Evolutionary conservation across 2,329 filamentous ascomycete genomes (phyloP), one percentile per base, ranked within the genome.

Genomic region (Alternaria burnsii): DNA sequence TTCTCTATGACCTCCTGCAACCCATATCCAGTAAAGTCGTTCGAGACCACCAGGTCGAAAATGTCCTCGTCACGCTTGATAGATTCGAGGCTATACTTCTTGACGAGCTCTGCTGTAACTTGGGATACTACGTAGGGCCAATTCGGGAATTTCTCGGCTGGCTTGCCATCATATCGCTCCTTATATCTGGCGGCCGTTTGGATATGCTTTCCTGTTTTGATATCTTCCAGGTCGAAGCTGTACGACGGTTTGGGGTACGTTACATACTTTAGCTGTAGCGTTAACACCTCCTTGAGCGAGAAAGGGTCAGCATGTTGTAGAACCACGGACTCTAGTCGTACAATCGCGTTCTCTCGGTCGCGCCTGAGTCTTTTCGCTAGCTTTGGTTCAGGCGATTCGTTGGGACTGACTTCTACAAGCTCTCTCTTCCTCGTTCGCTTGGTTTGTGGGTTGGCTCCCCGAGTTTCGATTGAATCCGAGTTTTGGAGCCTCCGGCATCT

Each of bases 1-100:
- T 55, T 55, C 42, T 55, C 52, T 55, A 55, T 55, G 20, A 55
- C 52, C 42, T 55, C 52, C 16, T 55, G 52, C 10, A 62, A 24
- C 18, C 59, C 52, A 22, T 58, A 54, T 18, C 62, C 62, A 2
- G 46, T 59, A 48, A 53, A 62, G 55, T 65, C 59, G 34, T 61
- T 62, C 22, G 14, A 44, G 47, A 65, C 28, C 52, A 56, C 42
- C 59, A 65, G 62, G 32, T 43, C 24, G 47, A 59, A 59, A 46
- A 0, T 53, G 40, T 65, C 58, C 40, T 59, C 47, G 40, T 65
- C 36, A 32, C 62, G 51, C 30, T 60, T 60, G 44, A 18, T 40
- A 26, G 52, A 22, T 56, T 50, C 52, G 52, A 60, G 24, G 44
- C 32, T 50, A 44, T 60, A 52, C 16, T 52, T 52, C 10, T 12